Evolutionary conservation across 225 moss, liverwort and hornwort genomes (phyloP), one percentile per base, ranked within the genome.

Genomic region (Physcomitrellopsis africana): DNA sequence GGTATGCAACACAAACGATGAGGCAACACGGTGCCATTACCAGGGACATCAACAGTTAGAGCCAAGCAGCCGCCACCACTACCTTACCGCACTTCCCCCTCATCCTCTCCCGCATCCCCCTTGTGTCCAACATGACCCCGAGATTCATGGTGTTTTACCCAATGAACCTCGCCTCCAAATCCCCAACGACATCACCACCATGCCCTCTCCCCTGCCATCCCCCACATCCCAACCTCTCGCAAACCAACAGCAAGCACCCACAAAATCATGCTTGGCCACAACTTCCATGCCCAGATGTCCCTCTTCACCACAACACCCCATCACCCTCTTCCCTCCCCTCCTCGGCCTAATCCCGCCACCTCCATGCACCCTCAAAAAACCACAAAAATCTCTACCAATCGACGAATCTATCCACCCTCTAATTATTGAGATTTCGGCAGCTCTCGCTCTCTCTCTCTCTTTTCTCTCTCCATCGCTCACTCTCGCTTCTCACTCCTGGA

Each of bases 61-160:
- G 27, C 17, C 22, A 52, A 66, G 58, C 51, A 29, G 32, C 60
- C 32, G 32, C 32, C 32, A 37, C 32, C 32, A 37, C 32, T 5
- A 4, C 32, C 69, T 57, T 59, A 47, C 49, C 72, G 53, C 59
- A 8, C 32, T 37, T 37, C 7, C 7, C 54, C 51, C 48, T 55
- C 72, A 20, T 29, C 10, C 37, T 7, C 41, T 37, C 32, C 32
- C 16, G 4, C 20, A 37, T 20, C 20, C 14, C 11, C 56, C 3
- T 27, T 59, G 16, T 47, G 6, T 17, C 52, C 67, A 24, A 67
- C 67, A 51, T n/a, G 57, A 60, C 73, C 69, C 72, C 76, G 80
- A 80, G 59, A 83, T 73, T 80, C 73, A 57, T 72, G 72, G 57
- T 10, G 8, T 64, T 52, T 57, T 52, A 76, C 57, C 68, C 68